Base-by-base conservation (phyloP, 2,329 filamentous ascomycete species). In the Fusarium euwallaceae region DNA sequence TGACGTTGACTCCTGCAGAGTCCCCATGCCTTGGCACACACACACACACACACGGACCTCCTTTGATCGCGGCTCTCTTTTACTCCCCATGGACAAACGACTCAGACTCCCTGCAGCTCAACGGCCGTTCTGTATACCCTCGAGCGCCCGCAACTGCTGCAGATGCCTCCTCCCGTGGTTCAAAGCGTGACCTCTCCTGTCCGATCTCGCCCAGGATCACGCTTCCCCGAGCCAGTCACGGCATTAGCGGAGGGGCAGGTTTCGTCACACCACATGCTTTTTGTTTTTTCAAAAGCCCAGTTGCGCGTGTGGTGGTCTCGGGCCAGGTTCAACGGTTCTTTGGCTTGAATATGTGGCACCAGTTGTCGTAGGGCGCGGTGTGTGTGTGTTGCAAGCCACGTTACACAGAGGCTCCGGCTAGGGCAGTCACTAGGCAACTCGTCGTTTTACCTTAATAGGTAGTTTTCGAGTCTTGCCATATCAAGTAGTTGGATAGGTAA, bases 71-170 rank as follows among this genome's bases (percentile, higher is more conserved):
- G 48, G 48, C 48, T 55, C 48, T 53, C 48, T 45, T 29, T 12
- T 29, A 27, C 48, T 53, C 48, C 43, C 22, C 43, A 48, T 27
- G 12, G 43, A 37, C 20, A 12, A 12, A 32, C 48, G 48, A 55
- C 48, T 55, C 27, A 55, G 48, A 32, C 48, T 55, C 48, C 48
- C 48, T 55, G 48, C 43, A 39, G 24, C 45, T 10, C 45, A 7
- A 20, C 62, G 62, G 62, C 62, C 62, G 62, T 65, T 58, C 27
- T n/a, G 39, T 37, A 32, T 53, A 22, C 24, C 37, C 48, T 27
- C 27, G 43, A 29, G 32, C 62, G 62, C 62, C 62, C 62, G 62
- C 62, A 65, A 45, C 14, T 32, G 27, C 53, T 65, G 62, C 53
- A 59, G 43, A 29, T 12, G 24, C 20, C 27, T 55, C 36, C n/a